Evolutionary conservation across 345 rosid genomes (phyloP).

Genomic region (Eucalyptus polybractea): DNA sequence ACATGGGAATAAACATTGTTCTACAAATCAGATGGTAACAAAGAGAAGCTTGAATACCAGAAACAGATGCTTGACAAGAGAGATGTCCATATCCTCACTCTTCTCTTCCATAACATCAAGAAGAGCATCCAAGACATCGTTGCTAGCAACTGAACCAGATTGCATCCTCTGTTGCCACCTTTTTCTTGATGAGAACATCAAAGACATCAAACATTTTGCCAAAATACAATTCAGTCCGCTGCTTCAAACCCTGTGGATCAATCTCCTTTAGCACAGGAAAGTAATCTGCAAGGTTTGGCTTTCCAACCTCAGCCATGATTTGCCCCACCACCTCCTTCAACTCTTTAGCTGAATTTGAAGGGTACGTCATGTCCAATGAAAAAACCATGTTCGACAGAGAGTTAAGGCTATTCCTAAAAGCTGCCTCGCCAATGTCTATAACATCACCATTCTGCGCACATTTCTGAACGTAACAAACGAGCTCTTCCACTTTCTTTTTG

Average conservation of each 20-base stretch:
- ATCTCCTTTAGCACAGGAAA: constrained; percentile 5
- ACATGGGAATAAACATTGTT: background rate
- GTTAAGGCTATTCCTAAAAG: constrained; percentile 4
- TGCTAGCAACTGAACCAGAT: background rate
- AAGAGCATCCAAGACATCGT: constrained; percentile 24
- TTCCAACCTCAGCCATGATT: background rate
- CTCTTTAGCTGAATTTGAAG: background rate
- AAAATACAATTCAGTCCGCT: background rate
- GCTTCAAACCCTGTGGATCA: background rate
- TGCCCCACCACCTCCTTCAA: background rate
- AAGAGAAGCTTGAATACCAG: background rate
- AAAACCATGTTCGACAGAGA: background rate
- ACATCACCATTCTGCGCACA: background rate
- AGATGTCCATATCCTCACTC: background rate
- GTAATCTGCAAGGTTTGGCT: constrained; percentile 17
- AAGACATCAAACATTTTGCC: constrained; percentile 4
- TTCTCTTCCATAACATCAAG: constrained; percentile 11
- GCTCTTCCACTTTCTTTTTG: background rate
- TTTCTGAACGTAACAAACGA: background rate
- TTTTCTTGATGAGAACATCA: constrained; percentile 2
- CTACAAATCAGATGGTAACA: background rate
- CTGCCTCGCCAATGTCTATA: background rate
- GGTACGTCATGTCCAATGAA: constrained; percentile 1
- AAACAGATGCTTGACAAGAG: background rate
- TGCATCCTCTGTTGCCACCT: constrained; percentile 1